phyloP scores from a whole-genome alignment of 805 yeast species.

The Wickerhamomyces kurtzmanii region DNA sequence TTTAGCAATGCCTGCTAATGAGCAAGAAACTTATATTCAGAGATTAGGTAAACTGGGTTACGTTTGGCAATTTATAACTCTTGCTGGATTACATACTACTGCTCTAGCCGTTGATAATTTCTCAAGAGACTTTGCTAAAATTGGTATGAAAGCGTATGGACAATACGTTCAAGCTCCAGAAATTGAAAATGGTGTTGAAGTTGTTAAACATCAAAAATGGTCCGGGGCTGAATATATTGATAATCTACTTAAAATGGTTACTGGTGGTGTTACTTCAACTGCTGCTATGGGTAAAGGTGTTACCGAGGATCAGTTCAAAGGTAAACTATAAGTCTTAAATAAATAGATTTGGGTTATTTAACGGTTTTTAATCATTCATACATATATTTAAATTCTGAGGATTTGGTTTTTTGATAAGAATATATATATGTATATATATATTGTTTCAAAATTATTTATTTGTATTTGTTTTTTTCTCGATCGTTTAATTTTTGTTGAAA shows the following conservation, averaged over 20 bases:
- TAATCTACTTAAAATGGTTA: conserved; percentile 76
- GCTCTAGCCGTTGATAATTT: conserved; percentile 87
- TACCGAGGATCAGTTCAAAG: conserved; percentile 90
- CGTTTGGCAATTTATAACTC: conserved; percentile 96
- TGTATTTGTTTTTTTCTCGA: no score
- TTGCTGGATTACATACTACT: conserved; percentile 94
- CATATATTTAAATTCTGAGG: no score
- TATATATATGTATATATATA: no score
- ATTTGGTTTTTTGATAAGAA: no score
- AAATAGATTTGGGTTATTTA: no score
- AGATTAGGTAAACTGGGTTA: conserved; percentile 84
- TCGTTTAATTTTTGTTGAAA: no score
- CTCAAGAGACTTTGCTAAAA: conserved; percentile 63
- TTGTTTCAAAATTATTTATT: no score
- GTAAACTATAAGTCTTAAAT: no score
- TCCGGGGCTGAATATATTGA: conserved; percentile 97
- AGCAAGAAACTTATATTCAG: conserved; percentile 84
- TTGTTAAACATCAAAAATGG: conserved; percentile 97
- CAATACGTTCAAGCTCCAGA: conserved; percentile 79
- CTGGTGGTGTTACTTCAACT: conserved; percentile 91
- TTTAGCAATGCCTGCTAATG: conserved; percentile 77
- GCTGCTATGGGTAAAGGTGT: conserved; percentile 99
- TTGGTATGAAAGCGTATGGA: conserved; percentile 96
- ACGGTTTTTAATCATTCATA: no score
- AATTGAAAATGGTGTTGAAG: conserved; percentile 84